phyloP scores from a whole-genome alignment of 495 filamentous ascomycete genomes.

The Sabuloglossum arenarium region DNA sequence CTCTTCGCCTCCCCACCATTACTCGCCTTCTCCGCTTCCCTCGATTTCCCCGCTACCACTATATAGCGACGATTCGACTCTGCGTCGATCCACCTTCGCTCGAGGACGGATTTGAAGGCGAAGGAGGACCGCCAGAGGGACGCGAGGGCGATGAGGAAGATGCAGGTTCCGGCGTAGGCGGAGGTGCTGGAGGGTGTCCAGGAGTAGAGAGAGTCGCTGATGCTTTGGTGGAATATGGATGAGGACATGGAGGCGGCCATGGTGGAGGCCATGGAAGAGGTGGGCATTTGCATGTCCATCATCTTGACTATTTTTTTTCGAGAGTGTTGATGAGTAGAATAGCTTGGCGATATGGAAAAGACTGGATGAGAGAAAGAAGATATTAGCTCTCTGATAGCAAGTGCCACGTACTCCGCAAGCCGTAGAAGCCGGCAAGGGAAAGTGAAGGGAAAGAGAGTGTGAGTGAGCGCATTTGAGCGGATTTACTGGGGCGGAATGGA shows the following conservation, averaged over 20 bases:
- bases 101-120: constrained; percentile 38
- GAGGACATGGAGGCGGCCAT: neutral
- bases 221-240: constrained; percentile 39
- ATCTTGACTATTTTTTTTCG: too few species aligned
- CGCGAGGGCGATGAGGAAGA: constrained; percentile 62
- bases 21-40: constrained; percentile 29
- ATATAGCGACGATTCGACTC: constrained; percentile 57
- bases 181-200: constrained; percentile 41
- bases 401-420: too few species aligned
- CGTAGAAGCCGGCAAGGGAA: too few species aligned
- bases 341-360: too few species aligned
- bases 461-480: too few species aligned
- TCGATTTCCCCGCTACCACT: constrained; percentile 40
- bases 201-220: constrained; percentile 54
- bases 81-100: constrained; percentile 35
- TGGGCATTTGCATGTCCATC: too few species aligned
- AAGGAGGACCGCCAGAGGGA: constrained; percentile 44
- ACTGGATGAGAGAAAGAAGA: too few species aligned
- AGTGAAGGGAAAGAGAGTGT: too few species aligned
- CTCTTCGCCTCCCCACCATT: constrained; percentile 34
- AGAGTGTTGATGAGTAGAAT: too few species aligned
- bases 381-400: too few species aligned
- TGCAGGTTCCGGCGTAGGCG: constrained; percentile 65
- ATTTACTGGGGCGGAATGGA: too few species aligned
- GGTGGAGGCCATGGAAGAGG: neutral